Evolutionary conservation across 331 rosid species (phyloP), one percentile per base, ranked within the genome.

Genomic region (Ulmus americana): DNA sequence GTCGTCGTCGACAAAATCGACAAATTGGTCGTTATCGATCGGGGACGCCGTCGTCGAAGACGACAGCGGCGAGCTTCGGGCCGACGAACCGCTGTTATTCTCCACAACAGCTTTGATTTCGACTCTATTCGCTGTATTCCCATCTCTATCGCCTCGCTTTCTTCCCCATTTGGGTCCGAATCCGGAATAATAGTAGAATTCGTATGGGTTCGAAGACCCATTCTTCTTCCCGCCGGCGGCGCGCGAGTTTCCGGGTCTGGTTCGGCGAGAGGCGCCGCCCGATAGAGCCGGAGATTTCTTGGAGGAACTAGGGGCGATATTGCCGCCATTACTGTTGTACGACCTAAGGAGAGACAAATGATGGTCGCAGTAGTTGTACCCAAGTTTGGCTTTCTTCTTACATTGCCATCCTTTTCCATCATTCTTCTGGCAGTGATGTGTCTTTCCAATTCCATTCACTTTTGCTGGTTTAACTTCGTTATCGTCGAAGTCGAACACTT

Each of bases 121-220:
- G 3, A 10, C 3, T 18, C 13, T 8, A 7, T 3, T 41, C 43
- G 56, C 52, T 44, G 55, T 13, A 8, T 5, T 65, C 45, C 70
- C 81, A 3, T 64, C 74, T 7, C 76, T 76, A 18, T 72, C 83
- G 14, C 95, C 85, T 70, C 96, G 70, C 4, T 74, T 69, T 39
- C 81, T 78, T 0, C 85, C 85, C 97, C 92, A 84, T 13, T 14
- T 14, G 0, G 96, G 97, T 1, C 90, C 91, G 39, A 91, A 86
- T 68, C 97, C 97, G 0, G 97, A 91, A 73, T 88, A 88, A 9
- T 86, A 91, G 47, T 86, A 91, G 74, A 82, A 88, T 40, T 84
- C 96, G 6, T 83, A 63, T 2, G 84, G 91, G 66, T 79, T 83
- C 0, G 84, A 54, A 16, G 73, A 40, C 39, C 73, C 14, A n/a